These are phyloP conservation scores for Trichoderma sp. DNA, from an alignment of 2,329 filamentous ascomycete genomes.

Conservation along the genomic window DNA sequence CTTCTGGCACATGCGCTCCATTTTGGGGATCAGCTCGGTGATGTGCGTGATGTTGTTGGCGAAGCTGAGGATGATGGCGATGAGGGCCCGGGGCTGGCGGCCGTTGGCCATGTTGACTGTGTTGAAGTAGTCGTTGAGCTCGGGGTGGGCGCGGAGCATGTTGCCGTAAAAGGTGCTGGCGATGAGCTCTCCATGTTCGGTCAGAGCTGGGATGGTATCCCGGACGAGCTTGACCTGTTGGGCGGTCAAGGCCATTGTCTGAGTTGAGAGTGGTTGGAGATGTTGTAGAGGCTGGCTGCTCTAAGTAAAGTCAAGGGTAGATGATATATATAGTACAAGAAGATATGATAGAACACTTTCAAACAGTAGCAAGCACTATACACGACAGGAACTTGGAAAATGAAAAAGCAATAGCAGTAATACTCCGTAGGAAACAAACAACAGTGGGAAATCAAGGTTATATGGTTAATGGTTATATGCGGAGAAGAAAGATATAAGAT, in stretches of 20 bases:
- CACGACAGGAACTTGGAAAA: not conserved
- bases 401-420: not conserved
- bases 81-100: conserved; percentile 43
- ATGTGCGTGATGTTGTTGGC: conserved; percentile 70
- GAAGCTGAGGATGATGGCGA: conserved; percentile 65
- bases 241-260: conserved; percentile 49
- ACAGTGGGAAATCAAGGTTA: not conserved
- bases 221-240: conserved; percentile 68
- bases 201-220: conserved; percentile 70
- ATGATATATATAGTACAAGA: not conserved
- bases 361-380: not conserved
- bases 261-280: not conserved
- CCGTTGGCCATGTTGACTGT: conserved; percentile 44
- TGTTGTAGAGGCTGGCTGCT: not conserved
- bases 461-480: not conserved
- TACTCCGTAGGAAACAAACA: not conserved
- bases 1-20: conserved; percentile 69
- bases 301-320: not conserved
- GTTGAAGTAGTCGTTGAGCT: conserved; percentile 73
- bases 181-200: conserved; percentile 69
- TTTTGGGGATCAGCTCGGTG: conserved; percentile 56
- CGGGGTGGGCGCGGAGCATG: conserved; percentile 67
- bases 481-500: conserved; percentile 5
- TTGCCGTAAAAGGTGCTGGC: conserved; percentile 73
- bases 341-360: not conserved